Evolutionary conservation across 768 basidiomycete genomes (phyloP).

Genomic region (Lentinula guzmanii): DNA sequence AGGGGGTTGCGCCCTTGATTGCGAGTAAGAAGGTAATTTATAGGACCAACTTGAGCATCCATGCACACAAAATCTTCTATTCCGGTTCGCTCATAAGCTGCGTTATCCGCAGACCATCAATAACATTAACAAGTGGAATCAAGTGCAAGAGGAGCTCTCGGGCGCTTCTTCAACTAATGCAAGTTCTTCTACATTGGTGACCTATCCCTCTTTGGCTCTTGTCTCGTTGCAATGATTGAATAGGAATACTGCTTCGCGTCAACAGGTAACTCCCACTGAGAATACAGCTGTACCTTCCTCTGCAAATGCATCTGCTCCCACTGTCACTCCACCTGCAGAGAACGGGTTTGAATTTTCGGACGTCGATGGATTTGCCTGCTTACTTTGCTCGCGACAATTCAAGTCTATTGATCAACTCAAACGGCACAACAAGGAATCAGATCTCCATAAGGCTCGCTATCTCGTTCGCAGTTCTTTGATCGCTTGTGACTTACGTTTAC

Average conservation of each 20-base stretch:
- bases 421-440: slow-evolving; percentile 90
- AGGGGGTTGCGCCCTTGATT: slow-evolving; percentile 77
- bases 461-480: slow-evolving; percentile 28
- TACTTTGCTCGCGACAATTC: slow-evolving; percentile 92
- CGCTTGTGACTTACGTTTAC: slow-evolving; percentile 24
- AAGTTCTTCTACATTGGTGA: slow-evolving; percentile 26
- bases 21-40: slow-evolving; percentile 74
- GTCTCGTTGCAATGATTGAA: slow-evolving; percentile 16
- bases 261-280: slow-evolving; percentile 18
- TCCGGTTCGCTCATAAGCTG: neutral
- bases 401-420: slow-evolving; percentile 80
- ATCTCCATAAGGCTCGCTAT: slow-evolving; percentile 83
- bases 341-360: slow-evolving; percentile 83
- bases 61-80: neutral
- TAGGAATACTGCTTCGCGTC: slow-evolving; percentile 11
- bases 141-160: slow-evolving; percentile 83
- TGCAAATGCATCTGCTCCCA: slow-evolving; percentile 8
- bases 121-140: slow-evolving; percentile 97
- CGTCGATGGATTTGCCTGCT: slow-evolving; percentile 63
- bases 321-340: slow-evolving; percentile 37
- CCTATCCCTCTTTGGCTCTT: slow-evolving; percentile 21
- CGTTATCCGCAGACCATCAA: slow-evolving; percentile 57
- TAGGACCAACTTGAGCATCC: slow-evolving; percentile 3
- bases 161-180: slow-evolving; percentile 27
- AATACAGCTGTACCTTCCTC: slow-evolving; percentile 10